Percentiles rank a stretch among this genome's conserved stretches.
phyloP scores from a whole-genome alignment of 2,329 filamentous ascomycete genomes.

The Xylariaceae sp. region DNA sequence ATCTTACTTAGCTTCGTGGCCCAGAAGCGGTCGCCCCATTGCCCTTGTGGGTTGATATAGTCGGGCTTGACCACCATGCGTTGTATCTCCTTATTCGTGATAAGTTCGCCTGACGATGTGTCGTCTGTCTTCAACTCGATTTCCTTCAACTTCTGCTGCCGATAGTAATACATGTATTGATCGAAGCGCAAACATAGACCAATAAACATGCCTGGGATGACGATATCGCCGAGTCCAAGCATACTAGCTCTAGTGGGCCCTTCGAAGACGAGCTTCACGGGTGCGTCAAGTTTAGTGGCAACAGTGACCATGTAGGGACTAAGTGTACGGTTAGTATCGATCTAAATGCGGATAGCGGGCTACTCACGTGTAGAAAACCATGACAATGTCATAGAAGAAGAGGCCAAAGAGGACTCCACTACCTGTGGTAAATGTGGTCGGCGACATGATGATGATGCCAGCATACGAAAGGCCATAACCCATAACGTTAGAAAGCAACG shows the following conservation, averaged over 20 bases:
- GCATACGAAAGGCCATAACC: slow-evolving; percentile 88
- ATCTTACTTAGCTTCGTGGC: slow-evolving; percentile 49
- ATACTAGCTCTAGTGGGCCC: slow-evolving; percentile 74
- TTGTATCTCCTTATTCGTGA: slow-evolving; percentile 48
- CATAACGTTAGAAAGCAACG: slow-evolving; percentile 78
- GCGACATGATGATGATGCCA: slow-evolving; percentile 82
- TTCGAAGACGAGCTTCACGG: slow-evolving; percentile 86
- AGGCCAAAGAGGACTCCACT: slow-evolving; percentile 78
- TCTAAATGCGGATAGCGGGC: not conserved
- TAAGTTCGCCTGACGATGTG: slow-evolving; percentile 42
- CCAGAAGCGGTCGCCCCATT: slow-evolving; percentile 89
- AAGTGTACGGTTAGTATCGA: slow-evolving; percentile 28
- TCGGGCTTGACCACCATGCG: slow-evolving; percentile 57
- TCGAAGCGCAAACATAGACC: slow-evolving; percentile 91
- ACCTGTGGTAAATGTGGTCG: slow-evolving; percentile 85
- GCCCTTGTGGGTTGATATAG: slow-evolving; percentile 68
- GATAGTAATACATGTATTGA: slow-evolving; percentile 81
- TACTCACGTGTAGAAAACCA: slow-evolving; percentile 82
- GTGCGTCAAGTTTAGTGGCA: slow-evolving; percentile 86
- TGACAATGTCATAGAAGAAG: slow-evolving; percentile 95
- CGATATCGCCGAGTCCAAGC: slow-evolving; percentile 92
- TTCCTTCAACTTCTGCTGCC: slow-evolving; percentile 59
- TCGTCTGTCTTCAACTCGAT: slow-evolving; percentile 45
- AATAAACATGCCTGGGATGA: slow-evolving; percentile 90
- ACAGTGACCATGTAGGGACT: slow-evolving; percentile 86